Base-by-base conservation (phyloP, 805 yeast species). In the Metschnikowia similis region DNA sequence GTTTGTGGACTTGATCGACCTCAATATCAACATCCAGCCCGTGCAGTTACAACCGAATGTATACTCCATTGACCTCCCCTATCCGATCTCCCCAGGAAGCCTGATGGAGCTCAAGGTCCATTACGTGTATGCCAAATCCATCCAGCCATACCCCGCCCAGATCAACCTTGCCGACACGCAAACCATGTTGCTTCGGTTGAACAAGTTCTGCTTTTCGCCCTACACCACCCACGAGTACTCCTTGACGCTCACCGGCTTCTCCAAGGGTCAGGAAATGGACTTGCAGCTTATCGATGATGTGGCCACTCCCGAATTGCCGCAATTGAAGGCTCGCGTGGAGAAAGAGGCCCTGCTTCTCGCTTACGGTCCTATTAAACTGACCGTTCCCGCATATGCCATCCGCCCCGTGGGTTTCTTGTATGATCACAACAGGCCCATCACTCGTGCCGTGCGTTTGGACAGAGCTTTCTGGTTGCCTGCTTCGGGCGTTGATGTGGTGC, bases 391-490 rank as follows among this genome's bases (percentile, higher is more conserved):
- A 2, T 78, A 71, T 56, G 66, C 80, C 0, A 58, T 69, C 30
- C 59, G 67, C 21, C 77, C 81, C n/a, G 62, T 85, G 62, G 76
- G 79, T 2, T 64, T 90, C 34, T 67, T 80, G 35, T 91, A 79
- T 69, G 80, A 78, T 49, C 88, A 81, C 66, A 82, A 83, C 56
- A 58, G 67, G 21, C 95, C 97, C 11, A 61, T 89, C 49, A 69
- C 83, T 16, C 77, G 79, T 54, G 87, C 83, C 26, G 74, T 77
- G 55, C 74, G 71, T 51, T 74, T 89, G 53, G 73, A 80, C 51
- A 80, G 97, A 63, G 87, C 86, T 43, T 66, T 87, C 46, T 92
- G 98, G 97, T 73, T 91, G 46, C 92, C 97, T 2, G 96, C 90
- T 55, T 65, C 72, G 78, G 89, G 88, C 80, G 89, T 56, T 64